Evolutionary conservation across 331 rosid genomes (phyloP), one percentile per base, ranked within the genome.

Genomic region (Ulmus americana): DNA sequence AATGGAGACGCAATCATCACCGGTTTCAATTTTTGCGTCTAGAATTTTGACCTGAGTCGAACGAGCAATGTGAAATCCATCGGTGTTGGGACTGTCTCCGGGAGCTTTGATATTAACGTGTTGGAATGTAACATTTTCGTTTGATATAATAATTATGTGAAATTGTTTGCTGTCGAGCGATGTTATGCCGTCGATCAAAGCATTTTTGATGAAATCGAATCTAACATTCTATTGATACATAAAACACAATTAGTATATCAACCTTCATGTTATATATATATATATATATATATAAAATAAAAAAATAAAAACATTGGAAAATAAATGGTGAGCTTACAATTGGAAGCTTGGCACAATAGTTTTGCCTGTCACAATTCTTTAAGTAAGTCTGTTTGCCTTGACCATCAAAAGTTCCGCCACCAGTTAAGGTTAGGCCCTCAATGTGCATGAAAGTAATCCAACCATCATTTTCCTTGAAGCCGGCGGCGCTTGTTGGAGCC

Each of bases 331-430:
- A 14, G 39, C 74, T 68, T 71, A 79, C 87, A 38, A 72, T 48
- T 3, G 85, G 6, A 9, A 15, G 62, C 12, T 8, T 1, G 1
- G 8, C 22, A 57, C 91, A 85, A 0, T 38, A 48, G 5, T 2
- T 7, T 7, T 65, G 61, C 20, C 39, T 56, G 53, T 50, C 73
- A 55, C 86, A 83, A 7, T 69, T 63, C 38, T 76, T 78, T 39
- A 54, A 59, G 86, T 88, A 85, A 65, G 80, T 61, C 1, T 8
- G 11, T 16, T 48, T 44, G 28, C 88, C 92, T 73, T 70, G 73
- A 20, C 95, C 95, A 51, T 87, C 88, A 35, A 82, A 82, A 46
- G 57, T 57, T 51, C 95, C 88, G 0, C n/a, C 14, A 0, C 88
- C 90, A 0, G 74, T 74, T 6, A 87, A 0, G 6, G 77, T 87